A percentile compares a stretch with the other conserved stretches of the same genome.
phyloP scores from a whole-genome alignment of 2,329 filamentous ascomycete genomes.

The Exophiala sideris region DNA sequence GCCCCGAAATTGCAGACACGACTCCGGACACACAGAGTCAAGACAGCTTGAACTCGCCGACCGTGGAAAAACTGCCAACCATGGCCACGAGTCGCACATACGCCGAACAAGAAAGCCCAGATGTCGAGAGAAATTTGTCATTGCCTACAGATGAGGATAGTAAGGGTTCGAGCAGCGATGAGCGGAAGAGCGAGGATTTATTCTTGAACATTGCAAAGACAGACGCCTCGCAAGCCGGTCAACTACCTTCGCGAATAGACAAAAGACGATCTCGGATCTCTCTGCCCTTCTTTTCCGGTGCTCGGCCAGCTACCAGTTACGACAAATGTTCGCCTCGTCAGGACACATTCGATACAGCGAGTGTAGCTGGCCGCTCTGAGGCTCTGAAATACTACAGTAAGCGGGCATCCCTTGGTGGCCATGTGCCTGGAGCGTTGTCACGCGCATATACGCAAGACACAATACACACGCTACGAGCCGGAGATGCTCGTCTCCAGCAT shows the following conservation, averaged over 20 bases:
- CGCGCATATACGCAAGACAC: slow-evolving; percentile 17
- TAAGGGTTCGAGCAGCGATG: slow-evolving; percentile 36
- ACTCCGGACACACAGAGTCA: slow-evolving; percentile 4
- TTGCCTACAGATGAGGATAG: slow-evolving; percentile 27
- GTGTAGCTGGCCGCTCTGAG: slow-evolving; percentile 18
- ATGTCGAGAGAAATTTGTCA: slow-evolving; percentile 20
- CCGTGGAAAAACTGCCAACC: slow-evolving; percentile 19
- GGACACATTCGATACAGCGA: slow-evolving; percentile 21
- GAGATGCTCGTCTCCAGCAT: background rate
- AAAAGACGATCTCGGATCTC: slow-evolving; percentile 27
- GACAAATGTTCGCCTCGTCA: slow-evolving; percentile 18
- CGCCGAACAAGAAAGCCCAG: slow-evolving; percentile 31
- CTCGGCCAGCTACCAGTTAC: slow-evolving; percentile 21
- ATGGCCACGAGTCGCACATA: slow-evolving; percentile 29
- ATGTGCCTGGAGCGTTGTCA: slow-evolving; percentile 21
- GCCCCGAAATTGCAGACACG: slow-evolving; percentile 21
- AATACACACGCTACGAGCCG: slow-evolving; percentile 3
- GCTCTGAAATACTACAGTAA: slow-evolving; percentile 23
- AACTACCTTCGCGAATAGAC: slow-evolving; percentile 6
- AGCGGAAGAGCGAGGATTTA: slow-evolving; percentile 43
- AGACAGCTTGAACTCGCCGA: slow-evolving; percentile 10
- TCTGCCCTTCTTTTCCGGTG: slow-evolving; percentile 25
- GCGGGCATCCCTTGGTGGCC: slow-evolving; percentile 24
- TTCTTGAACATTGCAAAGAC: slow-evolving; percentile 47
- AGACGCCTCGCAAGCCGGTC: slow-evolving; percentile 30